Evolutionary conservation across 2,329 filamentous ascomycete species (phyloP).

Genomic region (Fusarium zealandicum): DNA sequence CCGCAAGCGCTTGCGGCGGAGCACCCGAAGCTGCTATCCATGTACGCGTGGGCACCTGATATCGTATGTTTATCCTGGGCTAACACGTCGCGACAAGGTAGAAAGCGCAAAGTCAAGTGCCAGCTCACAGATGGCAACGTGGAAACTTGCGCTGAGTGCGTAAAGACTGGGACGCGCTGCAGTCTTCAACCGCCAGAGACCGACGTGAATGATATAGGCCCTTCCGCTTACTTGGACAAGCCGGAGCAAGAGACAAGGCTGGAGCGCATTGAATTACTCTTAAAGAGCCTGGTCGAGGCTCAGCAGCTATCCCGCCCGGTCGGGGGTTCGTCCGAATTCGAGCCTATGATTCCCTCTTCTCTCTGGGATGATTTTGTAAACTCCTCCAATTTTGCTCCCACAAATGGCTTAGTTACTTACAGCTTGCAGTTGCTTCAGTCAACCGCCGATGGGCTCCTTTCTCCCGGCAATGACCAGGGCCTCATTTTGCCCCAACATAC

Average conservation of each 20-base stretch:
- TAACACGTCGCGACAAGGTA: conserved; percentile 10
- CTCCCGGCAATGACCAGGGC: not conserved
- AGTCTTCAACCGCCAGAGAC: conserved; percentile 8
- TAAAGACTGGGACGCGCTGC: conserved; percentile 18
- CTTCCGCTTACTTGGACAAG: not conserved
- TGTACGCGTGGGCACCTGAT: not conserved
- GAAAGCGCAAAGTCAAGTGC: conserved; percentile 29
- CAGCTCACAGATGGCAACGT: conserved; percentile 23
- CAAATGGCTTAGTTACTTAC: not conserved
- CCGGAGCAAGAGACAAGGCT: conserved; percentile 11
- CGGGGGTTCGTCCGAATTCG: not conserved
- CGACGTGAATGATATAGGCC: not conserved
- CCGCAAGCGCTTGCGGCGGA: conserved; percentile 20
- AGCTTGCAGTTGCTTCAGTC: conserved; percentile 6
- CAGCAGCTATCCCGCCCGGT: not conserved
- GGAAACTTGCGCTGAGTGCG: conserved; percentile 18
- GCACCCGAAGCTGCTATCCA: conserved; percentile 22
- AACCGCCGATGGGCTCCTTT: not conserved
- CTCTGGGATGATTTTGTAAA: conserved; percentile 21
- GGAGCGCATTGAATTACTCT: conserved; percentile 15
- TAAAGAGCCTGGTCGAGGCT: conserved; percentile 17
- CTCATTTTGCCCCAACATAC: not conserved
- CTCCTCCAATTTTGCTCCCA: not conserved
- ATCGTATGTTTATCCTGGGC: not conserved
- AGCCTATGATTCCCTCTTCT: not conserved